Base-by-base conservation (phyloP, 179 eudicot genomes). In the Actinidia arguta region DNA sequence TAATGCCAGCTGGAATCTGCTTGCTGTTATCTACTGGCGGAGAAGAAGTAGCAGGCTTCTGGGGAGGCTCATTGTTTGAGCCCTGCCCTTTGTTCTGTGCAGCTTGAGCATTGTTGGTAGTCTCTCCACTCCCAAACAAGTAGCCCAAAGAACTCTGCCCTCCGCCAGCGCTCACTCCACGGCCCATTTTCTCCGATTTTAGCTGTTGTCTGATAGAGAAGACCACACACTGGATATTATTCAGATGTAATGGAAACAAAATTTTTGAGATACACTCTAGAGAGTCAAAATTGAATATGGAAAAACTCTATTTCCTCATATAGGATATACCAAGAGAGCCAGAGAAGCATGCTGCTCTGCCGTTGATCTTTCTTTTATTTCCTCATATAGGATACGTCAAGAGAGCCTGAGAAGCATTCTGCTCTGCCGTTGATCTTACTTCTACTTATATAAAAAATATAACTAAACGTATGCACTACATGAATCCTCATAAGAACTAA, bases 101-200 rank as follows among this genome's bases (percentile, higher is more conserved):
- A 73, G 86, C 66, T 39, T 39, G 73, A 80, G 89, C 54, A 56
- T 39, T 56, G 51, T 27, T 79, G 20, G 86, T 14, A 74, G 82
- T 64, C 80, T 89, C 90, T 67, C 88, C 90, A 11, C 87, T 50
- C 61, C 92, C 92, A 75, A 89, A 89, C 50, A 89, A 90, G 82
- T 89, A 89, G 48, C 86, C 90, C 75, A 89, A 83, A 7, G 92
- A 89, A 80, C 92, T 89, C 80, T 89, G 89, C 3, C 92, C 92
- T 31, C 92, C 92, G 39, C 92, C 92, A 58, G 87, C 85, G 55
- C 92, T 89, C 5, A 87, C 92, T 83, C 92, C 92, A 75, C 92
- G 90, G n/a, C 92, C 90, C 92, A 89, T 89, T 81, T 75, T 81
- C 70, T 69, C 47, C 22, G 52, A 24, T 5, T 36, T 47, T 9